Base-by-base conservation (phyloP, 2,329 filamentous ascomycete genomes). In the Berkeleyomyces rouxiae region DNA sequence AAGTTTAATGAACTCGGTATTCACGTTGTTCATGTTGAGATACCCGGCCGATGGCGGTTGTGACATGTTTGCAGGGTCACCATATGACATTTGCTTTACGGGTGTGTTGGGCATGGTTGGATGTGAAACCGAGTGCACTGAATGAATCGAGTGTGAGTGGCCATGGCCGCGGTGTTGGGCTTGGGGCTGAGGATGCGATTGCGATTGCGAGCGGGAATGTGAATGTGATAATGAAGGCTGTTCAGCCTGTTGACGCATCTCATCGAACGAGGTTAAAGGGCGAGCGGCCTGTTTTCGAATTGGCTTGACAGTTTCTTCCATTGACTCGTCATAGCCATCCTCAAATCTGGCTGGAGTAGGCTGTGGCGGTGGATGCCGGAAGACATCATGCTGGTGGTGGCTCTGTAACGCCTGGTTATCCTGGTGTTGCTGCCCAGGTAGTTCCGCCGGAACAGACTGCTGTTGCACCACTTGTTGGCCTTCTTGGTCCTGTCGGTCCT, bases 291-390 rank as follows among this genome's bases (percentile, higher is more conserved):
- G 75, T 61, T 70, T 73, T 42, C 76, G 75, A 37, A 63, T 61
- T 4, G 82, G 82, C 72, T 84, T 85, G 67, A 85, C 77, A 0
- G 82, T 85, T 71, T 84, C 82, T 68, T 85, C 82, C 79, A 84
- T 82, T 11, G 82, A 84, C 71, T 82, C 82, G 68, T 86, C 83
- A 66, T 83, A 84, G 55, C 76, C 77, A 36, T 84, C 81, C 2
- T 78, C 71, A 68, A 86, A 86, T 61, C 85, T 72, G 67, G 71
- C 74, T 2, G 75, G 74, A 3, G 72, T 71, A 13, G 71, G 66
- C 57, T 74, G 70, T 44, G 76, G 73, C 72, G 78, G 61, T 7
- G 39, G 53, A 16, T 46, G 42, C 16, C 58, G 51, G 23, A 43
- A 46, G 7, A 47, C 31, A 7, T 59, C 31, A 23, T 46, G 42